These are phyloP conservation scores for Alternaria brassicae DNA, from an alignment of 2,329 filamentous ascomycete species.

Conservation along the genomic window DNA sequence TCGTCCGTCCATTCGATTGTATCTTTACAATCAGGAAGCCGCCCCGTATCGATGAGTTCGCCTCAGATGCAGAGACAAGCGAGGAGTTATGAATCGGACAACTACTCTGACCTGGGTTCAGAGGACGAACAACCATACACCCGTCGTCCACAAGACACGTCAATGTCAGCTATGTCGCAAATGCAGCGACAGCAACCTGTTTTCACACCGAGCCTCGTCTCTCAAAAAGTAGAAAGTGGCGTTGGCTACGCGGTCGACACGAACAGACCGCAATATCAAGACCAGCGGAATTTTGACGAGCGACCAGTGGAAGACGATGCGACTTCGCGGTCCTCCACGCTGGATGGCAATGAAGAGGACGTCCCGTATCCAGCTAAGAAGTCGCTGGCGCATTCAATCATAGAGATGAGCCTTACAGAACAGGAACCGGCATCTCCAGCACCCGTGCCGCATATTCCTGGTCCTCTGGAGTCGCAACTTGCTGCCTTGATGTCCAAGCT, in stretches of 20 bases:
- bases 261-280: constrained; percentile 19
- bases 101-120: constrained; percentile 38
- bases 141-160: constrained; percentile 23
- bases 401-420: constrained; percentile 10
- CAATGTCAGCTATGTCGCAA: constrained; percentile 42
- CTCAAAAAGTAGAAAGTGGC: constrained; percentile 34
- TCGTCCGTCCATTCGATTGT: constrained; percentile 41
- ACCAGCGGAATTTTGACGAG: constrained; percentile 16
- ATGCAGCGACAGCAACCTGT: constrained; percentile 23
- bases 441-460: constrained; percentile 38
- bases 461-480: constrained; percentile 48
- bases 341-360: constrained; percentile 43
- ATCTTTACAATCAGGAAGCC: constrained; percentile 32
- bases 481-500: constrained; percentile 49
- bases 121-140: constrained; percentile 33
- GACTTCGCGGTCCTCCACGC: constrained; percentile 42
- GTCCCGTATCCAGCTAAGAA: constrained; percentile 41
- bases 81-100: constrained; percentile 43
- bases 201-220: constrained; percentile 29
- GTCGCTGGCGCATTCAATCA: constrained; percentile 29
- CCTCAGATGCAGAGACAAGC: constrained; percentile 31
- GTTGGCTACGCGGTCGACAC: constrained; percentile 20
- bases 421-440: constrained; percentile 30
- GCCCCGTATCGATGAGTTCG: constrained; percentile 21
- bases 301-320: constrained; percentile 41